A percentile compares a stretch with the other conserved stretches of the same genome.
Evolutionary conservation across 805 yeast species (phyloP).

Genomic region (Lachancea fermentati): DNA sequence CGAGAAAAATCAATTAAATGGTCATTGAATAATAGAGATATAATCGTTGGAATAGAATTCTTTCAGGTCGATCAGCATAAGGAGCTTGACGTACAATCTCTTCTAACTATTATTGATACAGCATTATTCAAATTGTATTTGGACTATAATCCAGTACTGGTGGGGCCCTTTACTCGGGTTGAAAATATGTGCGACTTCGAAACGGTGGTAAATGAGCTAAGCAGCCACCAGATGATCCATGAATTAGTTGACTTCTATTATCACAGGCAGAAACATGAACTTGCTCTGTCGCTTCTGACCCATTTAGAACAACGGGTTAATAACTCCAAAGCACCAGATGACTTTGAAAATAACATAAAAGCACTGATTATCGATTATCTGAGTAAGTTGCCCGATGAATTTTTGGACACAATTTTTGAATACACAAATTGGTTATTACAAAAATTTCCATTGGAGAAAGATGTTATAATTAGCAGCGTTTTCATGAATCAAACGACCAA

Average conservation of each 20-base stretch:
- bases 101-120: constrained; percentile 58
- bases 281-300: constrained; percentile 61
- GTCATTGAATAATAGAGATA: constrained; percentile 18
- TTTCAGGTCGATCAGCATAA: constrained; percentile 29
- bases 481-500: constrained; percentile 63
- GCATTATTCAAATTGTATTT: constrained; percentile 71
- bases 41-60: constrained; percentile 23
- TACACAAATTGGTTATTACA: constrained; percentile 43
- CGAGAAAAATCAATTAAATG: constrained; percentile 15
- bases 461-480: constrained; percentile 39
- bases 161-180: constrained; percentile 78
- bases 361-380: constrained; percentile 43
- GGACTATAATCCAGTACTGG: constrained; percentile 58
- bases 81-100: constrained; percentile 34
- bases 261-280: constrained; percentile 53
- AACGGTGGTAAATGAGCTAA: constrained; percentile 51
- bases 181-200: constrained; percentile 66
- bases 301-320: constrained; percentile 14
- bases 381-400: constrained; percentile 44
- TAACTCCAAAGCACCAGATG: constrained; percentile 5
- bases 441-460: constrained; percentile 32
- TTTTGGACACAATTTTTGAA: constrained; percentile 51
- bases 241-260: constrained; percentile 77
- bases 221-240: constrained; percentile 43
- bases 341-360: constrained; percentile 14